phyloP scores from a whole-genome alignment of 306 rosid genomes.

The Dalbergia cochinchinensis region DNA sequence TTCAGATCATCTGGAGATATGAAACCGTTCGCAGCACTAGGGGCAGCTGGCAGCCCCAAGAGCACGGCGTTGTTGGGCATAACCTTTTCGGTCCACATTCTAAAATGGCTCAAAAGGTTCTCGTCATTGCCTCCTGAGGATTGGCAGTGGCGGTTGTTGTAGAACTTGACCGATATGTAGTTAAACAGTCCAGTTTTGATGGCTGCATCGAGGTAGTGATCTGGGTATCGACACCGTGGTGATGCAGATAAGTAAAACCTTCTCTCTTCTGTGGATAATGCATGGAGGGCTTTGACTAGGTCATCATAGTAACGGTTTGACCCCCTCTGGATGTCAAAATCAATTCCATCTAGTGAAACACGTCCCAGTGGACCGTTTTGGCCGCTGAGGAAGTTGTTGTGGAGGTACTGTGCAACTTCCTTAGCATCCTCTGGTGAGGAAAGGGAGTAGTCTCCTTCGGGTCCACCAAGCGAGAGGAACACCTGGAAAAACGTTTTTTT shows the following conservation, averaged over 20 bases:
- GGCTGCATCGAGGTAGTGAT: neutral
- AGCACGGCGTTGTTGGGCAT: neutral
- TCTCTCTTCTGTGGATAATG: neutral
- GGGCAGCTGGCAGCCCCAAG: neutral
- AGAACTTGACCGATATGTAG: neutral
- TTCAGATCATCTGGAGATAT: neutral
- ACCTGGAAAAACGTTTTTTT: no score
- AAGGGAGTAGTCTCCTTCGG: neutral
- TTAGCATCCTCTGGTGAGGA: neutral
- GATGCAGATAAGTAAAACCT: neutral
- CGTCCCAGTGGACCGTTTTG: constrained; percentile 1
- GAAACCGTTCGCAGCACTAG: neutral
- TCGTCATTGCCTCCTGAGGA: neutral
- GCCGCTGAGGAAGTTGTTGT: constrained; percentile 1
- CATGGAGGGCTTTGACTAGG: neutral
- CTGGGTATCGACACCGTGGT: neutral
- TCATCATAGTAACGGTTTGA: neutral
- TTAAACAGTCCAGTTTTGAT: neutral
- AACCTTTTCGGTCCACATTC: neutral
- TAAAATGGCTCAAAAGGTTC: no score
- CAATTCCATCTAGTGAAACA: constrained; percentile 26
- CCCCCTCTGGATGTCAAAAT: neutral
- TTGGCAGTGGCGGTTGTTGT: neutral
- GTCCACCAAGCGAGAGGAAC: neutral
- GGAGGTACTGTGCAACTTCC: neutral